Conservation (phyloP, 164 flowering plant genomes). For the Aristolochia fimbriata region DNA sequence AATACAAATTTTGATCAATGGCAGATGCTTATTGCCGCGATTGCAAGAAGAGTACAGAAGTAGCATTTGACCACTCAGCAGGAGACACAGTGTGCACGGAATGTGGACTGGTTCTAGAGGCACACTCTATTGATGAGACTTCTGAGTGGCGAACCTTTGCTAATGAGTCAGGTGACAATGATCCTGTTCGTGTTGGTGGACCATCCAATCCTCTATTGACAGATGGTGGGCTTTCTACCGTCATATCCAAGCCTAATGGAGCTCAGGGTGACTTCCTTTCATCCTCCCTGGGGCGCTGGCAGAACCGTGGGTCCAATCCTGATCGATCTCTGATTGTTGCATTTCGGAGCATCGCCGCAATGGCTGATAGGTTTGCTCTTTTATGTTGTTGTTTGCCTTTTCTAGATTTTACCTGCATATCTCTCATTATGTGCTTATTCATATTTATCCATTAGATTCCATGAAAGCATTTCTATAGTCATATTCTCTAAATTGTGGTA, state of each 20-base stretch:
- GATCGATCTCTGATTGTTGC: conserved; percentile 31
- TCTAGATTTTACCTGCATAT: not conserved
- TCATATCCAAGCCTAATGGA: conserved; percentile 32
- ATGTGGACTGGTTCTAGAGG: conserved; percentile 26
- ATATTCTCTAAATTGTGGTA: not conserved
- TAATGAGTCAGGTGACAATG: conserved; percentile 21
- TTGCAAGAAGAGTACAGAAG: conserved; percentile 21
- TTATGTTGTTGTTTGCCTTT: not conserved
- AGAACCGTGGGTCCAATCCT: conserved; percentile 35
- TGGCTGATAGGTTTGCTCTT: conserved; percentile 35
- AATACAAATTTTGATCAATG: conserved; percentile 3
- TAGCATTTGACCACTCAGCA: conserved; percentile 23
- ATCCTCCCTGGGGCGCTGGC: conserved; percentile 35
- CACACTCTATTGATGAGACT: conserved; percentile 27
- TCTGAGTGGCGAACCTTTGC: conserved; percentile 36
- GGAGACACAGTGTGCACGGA: conserved; percentile 28
- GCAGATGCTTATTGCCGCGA: conserved; percentile 24
- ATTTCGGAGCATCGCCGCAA: conserved; percentile 29
- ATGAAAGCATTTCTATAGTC: no score
- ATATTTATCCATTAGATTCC: not conserved
- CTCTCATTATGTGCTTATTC: not conserved
- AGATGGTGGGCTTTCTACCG: conserved; percentile 30
- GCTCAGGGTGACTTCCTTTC: conserved; percentile 26
- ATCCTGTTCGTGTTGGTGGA: conserved; percentile 27
- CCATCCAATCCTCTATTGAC: conserved; percentile 22